Evolutionary conservation across 2,329 filamentous ascomycete genomes (phyloP).

Genomic region (Stachybotrys chlorohalonatus): DNA sequence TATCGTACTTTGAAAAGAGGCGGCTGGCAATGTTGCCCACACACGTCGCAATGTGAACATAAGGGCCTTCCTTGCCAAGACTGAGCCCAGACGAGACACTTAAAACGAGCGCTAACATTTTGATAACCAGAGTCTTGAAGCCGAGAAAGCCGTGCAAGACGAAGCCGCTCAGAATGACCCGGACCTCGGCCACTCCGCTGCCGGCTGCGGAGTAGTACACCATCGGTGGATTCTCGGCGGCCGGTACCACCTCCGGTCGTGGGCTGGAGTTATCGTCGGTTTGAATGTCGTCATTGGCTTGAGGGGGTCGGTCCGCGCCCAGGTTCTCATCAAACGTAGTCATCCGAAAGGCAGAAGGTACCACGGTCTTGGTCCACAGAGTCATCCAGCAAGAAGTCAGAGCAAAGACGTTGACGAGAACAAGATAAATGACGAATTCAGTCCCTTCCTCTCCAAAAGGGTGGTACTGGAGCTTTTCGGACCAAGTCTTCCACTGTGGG

Average conservation of each 20-base stretch:
- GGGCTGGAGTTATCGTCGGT: constrained; percentile 37
- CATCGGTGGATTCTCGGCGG: constrained; percentile 53
- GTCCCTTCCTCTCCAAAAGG: constrained; percentile 48
- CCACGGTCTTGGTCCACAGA: constrained; percentile 83
- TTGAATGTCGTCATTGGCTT: constrained; percentile 27
- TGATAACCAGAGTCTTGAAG: constrained; percentile 76
- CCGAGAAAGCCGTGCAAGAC: constrained; percentile 94
- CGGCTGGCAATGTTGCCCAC: constrained; percentile 93
- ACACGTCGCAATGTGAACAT: constrained; percentile 94
- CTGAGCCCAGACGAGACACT: constrained; percentile 90
- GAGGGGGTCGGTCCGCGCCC: constrained; percentile 49
- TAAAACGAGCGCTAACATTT: constrained; percentile 72
- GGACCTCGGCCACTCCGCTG: constrained; percentile 93
- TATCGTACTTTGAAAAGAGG: constrained; percentile 87
- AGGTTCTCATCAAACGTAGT: constrained; percentile 90
- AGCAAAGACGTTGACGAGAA: constrained; percentile 62
- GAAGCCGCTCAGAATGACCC: constrained; percentile 95
- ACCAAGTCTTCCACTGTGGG: constrained; percentile 49
- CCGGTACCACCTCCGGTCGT: constrained; percentile 25
- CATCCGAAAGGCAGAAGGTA: constrained; percentile 80
- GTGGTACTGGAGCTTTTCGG: constrained; percentile 34
- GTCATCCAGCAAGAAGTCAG: constrained; percentile 69
- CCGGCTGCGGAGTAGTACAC: constrained; percentile 94
- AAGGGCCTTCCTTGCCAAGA: constrained; percentile 88
- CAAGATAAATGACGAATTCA: constrained; percentile 70